phyloP scores from a whole-genome alignment of 2,329 filamentous ascomycete genomes.

The Hypoxylon sp. region DNA sequence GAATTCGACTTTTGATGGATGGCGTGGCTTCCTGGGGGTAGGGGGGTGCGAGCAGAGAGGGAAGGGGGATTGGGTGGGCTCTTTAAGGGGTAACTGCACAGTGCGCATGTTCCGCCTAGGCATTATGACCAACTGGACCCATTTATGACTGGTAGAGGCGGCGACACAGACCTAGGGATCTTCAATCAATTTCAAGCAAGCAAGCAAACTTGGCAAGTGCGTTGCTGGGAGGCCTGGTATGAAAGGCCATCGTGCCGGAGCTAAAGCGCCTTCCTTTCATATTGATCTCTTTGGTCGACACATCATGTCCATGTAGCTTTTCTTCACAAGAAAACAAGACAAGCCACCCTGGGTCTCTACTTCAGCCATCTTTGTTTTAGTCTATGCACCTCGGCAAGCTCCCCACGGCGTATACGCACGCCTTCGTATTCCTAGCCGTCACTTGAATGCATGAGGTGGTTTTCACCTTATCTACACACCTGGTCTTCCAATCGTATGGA shows the following conservation, averaged over 20 bases:
- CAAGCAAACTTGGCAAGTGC: conserved; percentile 34
- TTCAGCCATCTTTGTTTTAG: conserved; percentile 18
- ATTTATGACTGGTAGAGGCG: conserved; percentile 26
- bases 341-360: not conserved
- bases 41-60: conserved; percentile 48
- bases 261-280: conserved; percentile 29
- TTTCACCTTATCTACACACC: conserved; percentile 36
- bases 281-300: not conserved
- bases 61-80: conserved; percentile 47
- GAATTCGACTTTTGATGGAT: conserved; percentile 54
- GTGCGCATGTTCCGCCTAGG: conserved; percentile 24
- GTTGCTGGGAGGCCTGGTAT: conserved; percentile 20
- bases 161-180: conserved; percentile 36
- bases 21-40: conserved; percentile 48
- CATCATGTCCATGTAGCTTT: not conserved
- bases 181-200: conserved; percentile 45
- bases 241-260: conserved; percentile 26
- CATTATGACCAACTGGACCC: conserved; percentile 24
- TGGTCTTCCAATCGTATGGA: conserved; percentile 25
- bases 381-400: conserved; percentile 26
- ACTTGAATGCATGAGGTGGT: conserved; percentile 28
- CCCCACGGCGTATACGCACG: conserved; percentile 11
- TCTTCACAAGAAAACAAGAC: not conserved
- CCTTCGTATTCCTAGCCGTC: conserved; percentile 39
- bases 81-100: conserved; percentile 46